These are phyloP conservation scores for Teratosphaeriaceae sp. DNA, from an alignment of 2,329 filamentous ascomycete genomes.

Conservation along the genomic window DNA sequence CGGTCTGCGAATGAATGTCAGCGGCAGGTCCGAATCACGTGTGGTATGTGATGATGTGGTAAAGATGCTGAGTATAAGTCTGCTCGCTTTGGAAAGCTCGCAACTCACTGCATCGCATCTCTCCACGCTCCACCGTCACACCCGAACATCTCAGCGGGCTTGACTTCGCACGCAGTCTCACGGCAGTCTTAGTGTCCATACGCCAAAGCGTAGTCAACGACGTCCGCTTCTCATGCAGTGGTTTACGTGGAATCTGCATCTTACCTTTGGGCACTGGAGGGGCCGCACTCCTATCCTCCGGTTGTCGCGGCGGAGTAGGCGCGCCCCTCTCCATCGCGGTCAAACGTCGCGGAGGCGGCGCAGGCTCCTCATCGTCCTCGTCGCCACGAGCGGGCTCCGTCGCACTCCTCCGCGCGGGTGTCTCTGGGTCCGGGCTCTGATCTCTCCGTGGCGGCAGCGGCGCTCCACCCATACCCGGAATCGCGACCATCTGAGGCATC, in stretches of 20 bases:
- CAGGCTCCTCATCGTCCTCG: slow-evolving; percentile 45
- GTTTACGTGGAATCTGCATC: slow-evolving; percentile 17
- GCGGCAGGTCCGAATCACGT: background rate
- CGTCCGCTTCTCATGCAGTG: slow-evolving; percentile 1
- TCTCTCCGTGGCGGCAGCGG: slow-evolving; percentile 52
- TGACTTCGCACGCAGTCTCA: background rate
- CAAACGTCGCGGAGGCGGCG: slow-evolving; percentile 32
- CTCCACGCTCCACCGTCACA: background rate
- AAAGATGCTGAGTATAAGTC: slow-evolving; percentile 2
- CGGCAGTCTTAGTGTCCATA: background rate
- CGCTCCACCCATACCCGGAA: slow-evolving; percentile 40
- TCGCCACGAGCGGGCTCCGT: slow-evolving; percentile 41
- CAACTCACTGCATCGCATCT: slow-evolving; percentile 4
- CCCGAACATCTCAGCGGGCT: background rate
- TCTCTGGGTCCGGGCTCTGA: slow-evolving; percentile 44
- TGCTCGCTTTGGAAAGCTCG: slow-evolving; percentile 1
- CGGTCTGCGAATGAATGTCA: slow-evolving; percentile 14
- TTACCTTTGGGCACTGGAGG: slow-evolving; percentile 47
- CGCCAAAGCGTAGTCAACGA: background rate
- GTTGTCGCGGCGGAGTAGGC: no score
- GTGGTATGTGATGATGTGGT: background rate
- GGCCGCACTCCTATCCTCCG: slow-evolving; percentile 32
- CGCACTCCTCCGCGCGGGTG: slow-evolving; percentile 31
- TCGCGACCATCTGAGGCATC: slow-evolving; percentile 39
- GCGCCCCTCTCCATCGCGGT: no score